phyloP scores from a whole-genome alignment of 208 protist species.

The Blastocrithidia nonstop region DNA sequence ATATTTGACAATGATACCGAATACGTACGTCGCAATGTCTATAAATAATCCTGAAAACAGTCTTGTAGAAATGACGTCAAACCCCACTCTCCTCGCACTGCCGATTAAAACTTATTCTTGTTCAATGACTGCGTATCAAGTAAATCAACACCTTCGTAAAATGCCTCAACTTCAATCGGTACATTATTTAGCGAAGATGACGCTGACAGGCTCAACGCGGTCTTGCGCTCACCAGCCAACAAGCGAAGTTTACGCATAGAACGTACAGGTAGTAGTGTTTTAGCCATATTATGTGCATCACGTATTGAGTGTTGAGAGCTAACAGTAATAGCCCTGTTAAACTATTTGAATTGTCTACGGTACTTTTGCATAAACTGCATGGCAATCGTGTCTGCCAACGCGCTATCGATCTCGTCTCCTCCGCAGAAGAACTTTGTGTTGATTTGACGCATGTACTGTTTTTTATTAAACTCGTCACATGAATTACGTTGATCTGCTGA shows the following conservation, averaged over 20 bases:
- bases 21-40: constrained; percentile 5
- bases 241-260: constrained; percentile 50
- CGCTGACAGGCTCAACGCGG: too few species aligned
- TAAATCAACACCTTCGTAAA: constrained; percentile 80
- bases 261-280: constrained; percentile 40
- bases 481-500: constrained; percentile 3
- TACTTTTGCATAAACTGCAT: constrained; percentile 59
- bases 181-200: too few species aligned
- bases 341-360: constrained; percentile 21
- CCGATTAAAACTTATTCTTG: constrained; percentile 43
- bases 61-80: constrained; percentile 40
- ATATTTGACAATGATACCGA: constrained; percentile 12
- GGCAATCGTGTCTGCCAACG: constrained; percentile 48
- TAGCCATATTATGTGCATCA: constrained; percentile 4
- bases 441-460: constrained; percentile 10
- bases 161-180: constrained; percentile 72
- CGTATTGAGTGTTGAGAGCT: neutral
- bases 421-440: constrained; percentile 10
- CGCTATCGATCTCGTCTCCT: constrained; percentile 50
- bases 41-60: constrained; percentile 29
- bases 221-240: constrained; percentile 64
- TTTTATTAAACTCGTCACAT: too few species aligned
- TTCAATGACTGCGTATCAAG: constrained; percentile 54
- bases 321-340: neutral
- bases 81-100: constrained; percentile 45